These are phyloP conservation scores for Diaporthe capsici DNA, from an alignment of 2,329 filamentous ascomycete genomes.

Conservation along the genomic window DNA sequence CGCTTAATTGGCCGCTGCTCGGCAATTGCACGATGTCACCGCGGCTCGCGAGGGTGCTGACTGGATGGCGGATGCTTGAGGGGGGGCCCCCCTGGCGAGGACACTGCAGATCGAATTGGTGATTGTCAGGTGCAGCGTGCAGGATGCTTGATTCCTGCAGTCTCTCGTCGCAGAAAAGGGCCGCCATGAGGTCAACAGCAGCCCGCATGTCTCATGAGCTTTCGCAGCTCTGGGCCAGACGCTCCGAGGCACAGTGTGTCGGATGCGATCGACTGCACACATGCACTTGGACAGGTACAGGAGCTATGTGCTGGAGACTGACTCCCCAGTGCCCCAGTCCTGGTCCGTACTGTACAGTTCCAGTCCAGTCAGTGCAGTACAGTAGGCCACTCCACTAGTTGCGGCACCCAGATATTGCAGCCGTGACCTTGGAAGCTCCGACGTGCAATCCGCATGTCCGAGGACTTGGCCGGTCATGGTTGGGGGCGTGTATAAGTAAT, in stretches of 20 bases:
- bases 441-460: background rate
- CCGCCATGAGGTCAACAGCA: slow-evolving; percentile 9
- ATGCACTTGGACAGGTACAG: background rate
- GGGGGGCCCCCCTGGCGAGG: background rate
- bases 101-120: slow-evolving; percentile 26
- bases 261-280: background rate
- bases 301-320: too few relatives aligned
- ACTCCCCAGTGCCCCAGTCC: too few relatives aligned
- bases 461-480: background rate
- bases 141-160: slow-evolving; percentile 33
- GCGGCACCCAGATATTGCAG: slow-evolving; percentile 23
- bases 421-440: background rate
- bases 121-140: slow-evolving; percentile 29
- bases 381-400: background rate
- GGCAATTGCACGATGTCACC: slow-evolving; percentile 26
- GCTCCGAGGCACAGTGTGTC: background rate
- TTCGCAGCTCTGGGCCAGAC: background rate
- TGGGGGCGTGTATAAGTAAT: background rate
- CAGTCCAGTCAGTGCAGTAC: background rate
- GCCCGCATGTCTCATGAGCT: slow-evolving; percentile 12
- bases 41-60: slow-evolving; percentile 1
- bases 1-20: slow-evolving; percentile 30
- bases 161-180: background rate
- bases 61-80: slow-evolving; percentile 16
- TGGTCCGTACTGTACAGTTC: background rate